Conservation (phyloP, 164 flowering plant species). For the Umbellularia californica region DNA sequence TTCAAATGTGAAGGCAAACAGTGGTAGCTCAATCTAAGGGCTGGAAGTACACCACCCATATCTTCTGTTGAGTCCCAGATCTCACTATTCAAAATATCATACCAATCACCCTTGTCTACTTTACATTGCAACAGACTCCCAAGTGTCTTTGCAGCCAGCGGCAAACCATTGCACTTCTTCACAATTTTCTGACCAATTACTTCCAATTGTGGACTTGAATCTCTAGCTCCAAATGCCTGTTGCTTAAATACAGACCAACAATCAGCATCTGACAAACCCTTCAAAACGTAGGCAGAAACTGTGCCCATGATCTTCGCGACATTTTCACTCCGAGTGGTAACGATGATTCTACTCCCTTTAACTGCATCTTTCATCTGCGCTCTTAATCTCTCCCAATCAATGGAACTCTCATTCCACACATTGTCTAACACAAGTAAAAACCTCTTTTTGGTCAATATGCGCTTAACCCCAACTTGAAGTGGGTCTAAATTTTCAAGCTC, state of each 20-base stretch:
- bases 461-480: background rate
- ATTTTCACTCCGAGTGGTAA: slow-evolving; percentile 12
- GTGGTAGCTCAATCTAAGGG: slow-evolving; percentile 15
- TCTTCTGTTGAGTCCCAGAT: slow-evolving; percentile 4
- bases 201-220: background rate
- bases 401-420: slow-evolving; percentile 14
- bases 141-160: background rate
- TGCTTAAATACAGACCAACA: slow-evolving; percentile 1
- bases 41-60: slow-evolving; percentile 7
- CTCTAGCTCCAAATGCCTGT: background rate
- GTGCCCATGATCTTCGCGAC: slow-evolving; percentile 14
- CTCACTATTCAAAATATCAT: slow-evolving; percentile 1
- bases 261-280: slow-evolving; percentile 11
- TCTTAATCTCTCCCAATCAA: slow-evolving; percentile 2
- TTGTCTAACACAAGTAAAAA: slow-evolving; percentile 16
- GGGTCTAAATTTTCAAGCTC: background rate
- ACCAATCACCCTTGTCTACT: background rate
- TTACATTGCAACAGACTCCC: background rate
- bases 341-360: slow-evolving; percentile 14
- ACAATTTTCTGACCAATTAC: slow-evolving; percentile 3
- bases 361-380: slow-evolving; percentile 5
- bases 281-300: background rate
- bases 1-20: slow-evolving; percentile 16
- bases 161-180: slow-evolving; percentile 10
- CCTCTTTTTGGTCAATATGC: background rate